These are phyloP conservation scores for Xylaria telfairii DNA, from an alignment of 495 filamentous ascomycete species.

Conservation along the genomic window DNA sequence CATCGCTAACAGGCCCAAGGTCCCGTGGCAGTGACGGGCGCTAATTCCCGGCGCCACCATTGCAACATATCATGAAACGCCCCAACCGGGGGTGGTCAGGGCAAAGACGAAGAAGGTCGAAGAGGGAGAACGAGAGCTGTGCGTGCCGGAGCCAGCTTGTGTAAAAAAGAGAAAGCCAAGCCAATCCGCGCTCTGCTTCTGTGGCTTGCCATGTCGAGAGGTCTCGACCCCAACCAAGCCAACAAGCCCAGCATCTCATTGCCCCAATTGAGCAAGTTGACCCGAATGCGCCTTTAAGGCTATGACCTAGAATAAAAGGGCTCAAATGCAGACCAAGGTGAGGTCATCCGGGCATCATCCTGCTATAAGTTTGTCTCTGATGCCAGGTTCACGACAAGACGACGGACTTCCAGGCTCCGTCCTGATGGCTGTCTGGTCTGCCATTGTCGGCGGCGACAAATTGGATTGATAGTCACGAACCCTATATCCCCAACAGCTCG, in stretches of 20 bases:
- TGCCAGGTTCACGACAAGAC: not conserved
- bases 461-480: not conserved
- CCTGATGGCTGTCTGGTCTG: not conserved
- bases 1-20: conserved; percentile 18
- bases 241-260: not conserved
- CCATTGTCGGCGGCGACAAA: not conserved
- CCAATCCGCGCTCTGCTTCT: conserved; percentile 1
- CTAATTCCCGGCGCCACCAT: conserved; percentile 22
- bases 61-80: conserved; percentile 10
- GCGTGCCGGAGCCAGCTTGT: not conserved
- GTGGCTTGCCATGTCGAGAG: conserved; percentile 13
- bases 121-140: not conserved
- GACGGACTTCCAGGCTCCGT: conserved; percentile 13
- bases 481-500: conserved; percentile 8
- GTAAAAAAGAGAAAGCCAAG: not conserved
- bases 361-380: not conserved
- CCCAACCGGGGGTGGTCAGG: not conserved
- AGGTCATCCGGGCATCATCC: conserved; percentile 2
- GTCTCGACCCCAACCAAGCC: conserved; percentile 15
- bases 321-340: not conserved
- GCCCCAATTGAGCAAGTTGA: conserved; percentile 7
- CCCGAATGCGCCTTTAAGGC: not conserved
- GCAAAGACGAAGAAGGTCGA: not conserved
- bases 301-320: not conserved
- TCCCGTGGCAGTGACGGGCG: conserved; percentile 14